phyloP scores from a whole-genome alignment of 768 basidiomycete genomes.

The Lactarius hatsudake region DNA sequence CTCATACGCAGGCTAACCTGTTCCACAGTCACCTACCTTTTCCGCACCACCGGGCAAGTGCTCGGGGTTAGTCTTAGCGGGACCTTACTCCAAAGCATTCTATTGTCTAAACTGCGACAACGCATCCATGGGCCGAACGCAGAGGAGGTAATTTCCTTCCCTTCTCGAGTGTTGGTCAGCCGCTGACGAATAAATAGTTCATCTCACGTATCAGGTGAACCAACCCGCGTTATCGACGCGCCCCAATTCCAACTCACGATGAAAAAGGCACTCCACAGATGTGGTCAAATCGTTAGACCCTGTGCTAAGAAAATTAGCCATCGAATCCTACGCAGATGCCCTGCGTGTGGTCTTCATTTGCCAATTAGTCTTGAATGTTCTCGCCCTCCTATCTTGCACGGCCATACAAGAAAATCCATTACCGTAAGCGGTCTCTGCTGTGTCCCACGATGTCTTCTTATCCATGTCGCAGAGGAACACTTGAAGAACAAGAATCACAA shows the following conservation, averaged over 20 bases:
- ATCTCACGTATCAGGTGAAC: conserved; percentile 67
- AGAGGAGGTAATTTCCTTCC: conserved; percentile 46
- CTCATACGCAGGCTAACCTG: conserved; percentile 2
- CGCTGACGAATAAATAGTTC: conserved; percentile 44
- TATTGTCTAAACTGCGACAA: conserved; percentile 64
- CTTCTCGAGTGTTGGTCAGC: conserved; percentile 19
- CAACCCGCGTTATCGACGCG: conserved; percentile 23
- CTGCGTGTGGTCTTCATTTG: conserved; percentile 81
- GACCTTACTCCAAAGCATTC: conserved; percentile 76
- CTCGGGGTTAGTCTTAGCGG: conserved; percentile 89
- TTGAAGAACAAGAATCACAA: conserved; percentile 58
- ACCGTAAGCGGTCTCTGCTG: conserved; percentile 39
- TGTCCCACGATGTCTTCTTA: neutral
- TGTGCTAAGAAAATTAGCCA: conserved; percentile 53
- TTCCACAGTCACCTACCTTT: conserved; percentile 80
- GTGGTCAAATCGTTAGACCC: conserved; percentile 67
- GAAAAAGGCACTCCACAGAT: conserved; percentile 61
- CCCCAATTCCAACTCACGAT: conserved; percentile 8
- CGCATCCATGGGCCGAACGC: conserved; percentile 78
- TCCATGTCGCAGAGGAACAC: conserved; percentile 48
- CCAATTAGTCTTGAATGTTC: conserved; percentile 63
- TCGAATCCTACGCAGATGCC: conserved; percentile 76
- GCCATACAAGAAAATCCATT: conserved; percentile 74
- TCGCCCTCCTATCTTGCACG: conserved; percentile 65
- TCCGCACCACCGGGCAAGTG: conserved; percentile 92